Conservation (phyloP, 179 eudicot genomes). For the Camellia oleifera region DNA sequence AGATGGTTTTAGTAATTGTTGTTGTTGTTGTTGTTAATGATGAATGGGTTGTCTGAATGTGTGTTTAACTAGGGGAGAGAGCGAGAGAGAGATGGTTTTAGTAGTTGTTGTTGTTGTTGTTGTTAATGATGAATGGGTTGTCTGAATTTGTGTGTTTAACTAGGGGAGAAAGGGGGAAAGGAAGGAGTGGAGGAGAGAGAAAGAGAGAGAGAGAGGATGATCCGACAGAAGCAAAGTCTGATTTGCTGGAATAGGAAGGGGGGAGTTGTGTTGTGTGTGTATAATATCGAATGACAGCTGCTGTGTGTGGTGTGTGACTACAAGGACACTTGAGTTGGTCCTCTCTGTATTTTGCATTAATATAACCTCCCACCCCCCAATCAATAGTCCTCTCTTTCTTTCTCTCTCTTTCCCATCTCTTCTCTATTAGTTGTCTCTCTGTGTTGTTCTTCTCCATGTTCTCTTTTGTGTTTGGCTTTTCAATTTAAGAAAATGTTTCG, state of each 20-base stretch:
- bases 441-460: constrained; percentile 23
- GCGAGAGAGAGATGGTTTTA: background rate
- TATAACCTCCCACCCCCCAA: constrained; percentile 27
- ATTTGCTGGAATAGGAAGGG: constrained; percentile 50
- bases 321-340: constrained; percentile 33
- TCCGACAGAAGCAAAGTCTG: constrained; percentile 67
- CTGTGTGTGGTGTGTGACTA: constrained; percentile 11
- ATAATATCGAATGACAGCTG: constrained; percentile 54
- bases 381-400: constrained; percentile 6
- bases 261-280: constrained; percentile 23
- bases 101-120: background rate
- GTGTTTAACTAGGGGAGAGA: background rate
- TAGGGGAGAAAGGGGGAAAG: background rate
- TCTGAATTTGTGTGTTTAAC: background rate
- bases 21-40: background rate
- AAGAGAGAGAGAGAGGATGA: constrained; percentile 17
- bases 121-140: background rate
- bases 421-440: constrained; percentile 17
- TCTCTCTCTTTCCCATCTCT: background rate
- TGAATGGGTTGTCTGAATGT: background rate
- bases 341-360: constrained; percentile 39
- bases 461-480: constrained; percentile 11
- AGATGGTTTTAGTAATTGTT: background rate
- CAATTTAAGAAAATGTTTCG: no score
- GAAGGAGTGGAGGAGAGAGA: constrained; percentile 6